phyloP scores from a whole-genome alignment of 805 yeast species.

The Suhomyces pyralidae region DNA sequence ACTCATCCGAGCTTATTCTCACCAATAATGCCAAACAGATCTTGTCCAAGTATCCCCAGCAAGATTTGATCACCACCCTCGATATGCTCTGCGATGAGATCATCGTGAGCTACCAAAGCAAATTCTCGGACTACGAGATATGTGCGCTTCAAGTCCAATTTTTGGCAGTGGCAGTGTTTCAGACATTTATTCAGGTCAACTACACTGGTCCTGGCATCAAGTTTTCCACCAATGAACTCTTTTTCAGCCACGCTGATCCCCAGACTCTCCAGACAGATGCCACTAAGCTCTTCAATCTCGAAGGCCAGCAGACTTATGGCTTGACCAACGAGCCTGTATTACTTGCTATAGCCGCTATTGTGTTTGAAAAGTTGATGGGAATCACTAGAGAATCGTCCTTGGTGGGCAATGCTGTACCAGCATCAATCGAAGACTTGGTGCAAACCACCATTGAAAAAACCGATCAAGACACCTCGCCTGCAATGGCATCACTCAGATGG shows the following conservation, averaged over 20 bases:
- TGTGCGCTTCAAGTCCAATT: conserved; percentile 25
- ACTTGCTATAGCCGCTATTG: conserved; percentile 25
- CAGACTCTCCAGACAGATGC: conserved; percentile 26
- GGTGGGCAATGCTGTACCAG: conserved; percentile 26
- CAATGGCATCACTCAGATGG: conserved; percentile 57
- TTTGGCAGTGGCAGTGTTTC: conserved; percentile 60
- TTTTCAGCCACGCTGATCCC: conserved; percentile 23
- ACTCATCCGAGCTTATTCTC: conserved; percentile 17
- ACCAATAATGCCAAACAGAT: conserved; percentile 11
- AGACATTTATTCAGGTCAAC: conserved; percentile 70
- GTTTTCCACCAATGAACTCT: conserved; percentile 27
- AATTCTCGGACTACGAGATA: conserved; percentile 9
- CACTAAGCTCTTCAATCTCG: conserved; percentile 43
- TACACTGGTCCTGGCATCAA: conserved; percentile 77
- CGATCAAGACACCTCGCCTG: conserved; percentile 12
- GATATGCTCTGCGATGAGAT: conserved; percentile 14
- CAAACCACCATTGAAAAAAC: conserved; percentile 11
- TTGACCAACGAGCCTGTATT: conserved; percentile 38
- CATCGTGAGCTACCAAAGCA: conserved; percentile 6
- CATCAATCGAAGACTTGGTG: conserved; percentile 25
- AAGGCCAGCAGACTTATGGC: conserved; percentile 72
- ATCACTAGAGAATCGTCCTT: conserved; percentile 36
- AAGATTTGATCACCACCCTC: conserved; percentile 18
- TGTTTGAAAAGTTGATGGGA: conserved; percentile 43
- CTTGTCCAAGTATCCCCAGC: conserved; percentile 20